Evolutionary conservation across 1,284 basidiomycete genomes (phyloP).

Genomic region (Veloboletus limbatus): DNA sequence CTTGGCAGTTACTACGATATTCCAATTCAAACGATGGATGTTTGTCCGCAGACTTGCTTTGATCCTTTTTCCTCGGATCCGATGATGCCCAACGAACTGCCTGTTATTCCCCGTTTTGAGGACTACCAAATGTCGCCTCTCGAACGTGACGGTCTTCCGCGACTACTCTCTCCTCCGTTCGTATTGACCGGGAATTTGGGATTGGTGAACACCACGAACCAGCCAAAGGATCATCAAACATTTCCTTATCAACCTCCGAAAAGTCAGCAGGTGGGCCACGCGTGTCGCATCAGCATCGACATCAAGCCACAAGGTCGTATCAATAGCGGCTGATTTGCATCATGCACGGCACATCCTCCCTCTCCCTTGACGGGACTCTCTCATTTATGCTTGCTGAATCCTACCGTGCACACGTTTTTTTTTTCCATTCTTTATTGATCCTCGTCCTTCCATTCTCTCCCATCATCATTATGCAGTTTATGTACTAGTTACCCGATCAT

Average conservation of each 20-base stretch:
- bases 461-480: background rate
- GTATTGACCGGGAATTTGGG: background rate
- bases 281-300: constrained; percentile 35
- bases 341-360: background rate
- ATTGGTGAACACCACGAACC: background rate
- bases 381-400: too few species aligned
- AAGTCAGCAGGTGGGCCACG: constrained; percentile 31
- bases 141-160: background rate
- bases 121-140: constrained; percentile 9
- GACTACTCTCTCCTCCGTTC: background rate
- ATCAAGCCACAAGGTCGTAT: constrained; percentile 26
- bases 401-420: background rate
- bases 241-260: constrained; percentile 32
- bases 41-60: constrained; percentile 13
- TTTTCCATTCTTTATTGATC: background rate
- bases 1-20: constrained; percentile 5
- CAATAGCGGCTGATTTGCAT: constrained; percentile 13
- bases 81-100: constrained; percentile 15
- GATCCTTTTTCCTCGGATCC: constrained; percentile 25
- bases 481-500: background rate
- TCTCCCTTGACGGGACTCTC: background rate
- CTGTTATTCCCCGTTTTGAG: constrained; percentile 16
- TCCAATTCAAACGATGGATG: constrained; percentile 1
- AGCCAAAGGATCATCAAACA: constrained; percentile 10
- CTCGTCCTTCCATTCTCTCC: background rate